Percentiles rank a stretch among this genome's conserved stretches.
phyloP scores from a whole-genome alignment of 441 rosid genomes.

The Eruca vesicaria region DNA sequence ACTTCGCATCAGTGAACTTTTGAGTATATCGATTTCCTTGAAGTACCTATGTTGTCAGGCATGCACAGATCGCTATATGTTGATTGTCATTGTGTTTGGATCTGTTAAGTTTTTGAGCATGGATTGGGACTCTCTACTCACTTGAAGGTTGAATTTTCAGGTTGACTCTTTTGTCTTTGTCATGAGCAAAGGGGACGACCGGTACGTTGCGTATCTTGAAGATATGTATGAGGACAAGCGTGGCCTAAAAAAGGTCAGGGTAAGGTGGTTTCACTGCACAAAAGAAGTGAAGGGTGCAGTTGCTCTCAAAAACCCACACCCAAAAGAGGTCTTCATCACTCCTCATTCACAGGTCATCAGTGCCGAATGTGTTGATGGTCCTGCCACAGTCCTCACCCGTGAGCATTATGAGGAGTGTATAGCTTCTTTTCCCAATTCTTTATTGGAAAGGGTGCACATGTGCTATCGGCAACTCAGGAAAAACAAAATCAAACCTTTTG shows the following conservation, averaged over 20 bases:
- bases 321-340: constrained; percentile 94
- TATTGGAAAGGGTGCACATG: constrained; percentile 61
- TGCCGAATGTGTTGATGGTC: constrained; percentile 96
- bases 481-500: constrained; percentile 78
- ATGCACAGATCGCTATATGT: neutral
- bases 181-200: constrained; percentile 85
- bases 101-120: constrained; percentile 4
- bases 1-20: constrained; percentile 1
- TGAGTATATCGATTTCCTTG: neutral
- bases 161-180: constrained; percentile 92
- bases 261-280: constrained; percentile 94
- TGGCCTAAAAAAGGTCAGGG: constrained; percentile 91
- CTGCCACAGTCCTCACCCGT: constrained; percentile 72
- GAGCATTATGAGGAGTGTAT: constrained; percentile 77
- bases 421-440: constrained; percentile 59
- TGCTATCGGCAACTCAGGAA: constrained; percentile 85
- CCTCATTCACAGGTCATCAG: constrained; percentile 89
- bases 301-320: constrained; percentile 72
- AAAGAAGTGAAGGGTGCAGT: constrained; percentile 82
- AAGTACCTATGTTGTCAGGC: neutral
- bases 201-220: constrained; percentile 86
- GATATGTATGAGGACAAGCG: constrained; percentile 98
- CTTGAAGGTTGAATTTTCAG: constrained; percentile 43
- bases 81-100: neutral
- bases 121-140: constrained; percentile 19